Evolutionary conservation across 129 eudicot genomes (phyloP).

Genomic region (Sambucus nigra): DNA sequence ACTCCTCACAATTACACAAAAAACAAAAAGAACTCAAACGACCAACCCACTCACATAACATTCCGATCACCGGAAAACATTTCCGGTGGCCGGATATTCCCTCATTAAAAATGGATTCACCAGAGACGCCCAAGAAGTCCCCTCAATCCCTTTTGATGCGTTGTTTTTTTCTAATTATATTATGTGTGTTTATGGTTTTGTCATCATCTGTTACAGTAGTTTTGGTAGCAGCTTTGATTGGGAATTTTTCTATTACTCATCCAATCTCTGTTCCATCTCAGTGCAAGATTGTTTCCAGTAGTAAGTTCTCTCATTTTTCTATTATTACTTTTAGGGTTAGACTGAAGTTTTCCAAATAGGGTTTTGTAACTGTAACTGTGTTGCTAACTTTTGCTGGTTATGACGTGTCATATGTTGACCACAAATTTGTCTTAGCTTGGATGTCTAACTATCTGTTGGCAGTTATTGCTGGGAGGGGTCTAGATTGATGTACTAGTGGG

Average conservation of each 20-base stretch:
- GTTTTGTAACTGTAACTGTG: too few species aligned
- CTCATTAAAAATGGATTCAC: conserved; percentile 33
- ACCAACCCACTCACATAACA: background rate
- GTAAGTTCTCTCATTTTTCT: conserved; percentile 34
- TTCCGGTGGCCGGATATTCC: conserved; percentile 44
- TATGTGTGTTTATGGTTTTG: conserved; percentile 20
- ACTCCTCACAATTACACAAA: background rate
- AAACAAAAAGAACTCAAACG: too few species aligned
- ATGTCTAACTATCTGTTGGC: too few species aligned
- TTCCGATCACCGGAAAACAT: conserved; percentile 42
- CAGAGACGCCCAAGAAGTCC: conserved; percentile 24
- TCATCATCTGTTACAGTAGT: conserved; percentile 28
- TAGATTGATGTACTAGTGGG: too few species aligned
- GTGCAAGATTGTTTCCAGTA: conserved; percentile 89
- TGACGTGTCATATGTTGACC: too few species aligned
- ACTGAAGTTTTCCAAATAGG: too few species aligned
- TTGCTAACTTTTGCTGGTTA: too few species aligned
- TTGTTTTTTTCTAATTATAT: conserved; percentile 23
- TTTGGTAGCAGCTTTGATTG: conserved; percentile 34
- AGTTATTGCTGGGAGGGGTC: too few species aligned
- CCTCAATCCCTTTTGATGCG: conserved; percentile 18
- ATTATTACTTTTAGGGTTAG: background rate
- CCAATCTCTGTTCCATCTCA: conserved; percentile 75
- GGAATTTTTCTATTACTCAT: conserved; percentile 43
- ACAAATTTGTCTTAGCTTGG: too few species aligned